These are phyloP conservation scores for Pestalotiopsis sp. DNA, from an alignment of 2,329 filamentous ascomycete species.

Conservation along the genomic window DNA sequence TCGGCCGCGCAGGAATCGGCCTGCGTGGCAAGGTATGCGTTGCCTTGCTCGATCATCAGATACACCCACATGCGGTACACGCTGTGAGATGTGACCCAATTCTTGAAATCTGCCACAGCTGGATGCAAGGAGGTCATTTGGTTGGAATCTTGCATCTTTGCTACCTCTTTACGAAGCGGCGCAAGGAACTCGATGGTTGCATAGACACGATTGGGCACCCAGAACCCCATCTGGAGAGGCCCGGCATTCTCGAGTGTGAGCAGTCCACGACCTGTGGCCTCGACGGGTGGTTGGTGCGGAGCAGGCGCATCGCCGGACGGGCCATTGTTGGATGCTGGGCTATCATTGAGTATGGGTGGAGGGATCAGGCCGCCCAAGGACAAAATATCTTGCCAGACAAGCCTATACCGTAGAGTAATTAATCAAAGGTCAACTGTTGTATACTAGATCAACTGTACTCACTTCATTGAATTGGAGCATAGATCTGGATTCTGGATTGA, in stretches of 20 bases:
- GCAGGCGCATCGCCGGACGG: neutral
- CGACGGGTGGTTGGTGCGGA: neutral
- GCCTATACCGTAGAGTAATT: neutral
- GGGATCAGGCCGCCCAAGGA: neutral
- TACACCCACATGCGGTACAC: neutral
- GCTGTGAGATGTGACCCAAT: neutral
- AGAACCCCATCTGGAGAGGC: neutral
- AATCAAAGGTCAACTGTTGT: neutral
- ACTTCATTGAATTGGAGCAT: too few relatives aligned
- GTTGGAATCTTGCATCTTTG: neutral
- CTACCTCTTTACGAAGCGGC: neutral
- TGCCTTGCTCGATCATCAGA: neutral
- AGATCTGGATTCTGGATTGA: too few relatives aligned
- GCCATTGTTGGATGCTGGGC: neutral
- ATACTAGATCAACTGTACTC: too few relatives aligned
- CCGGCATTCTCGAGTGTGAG: neutral
- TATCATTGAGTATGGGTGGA: neutral
- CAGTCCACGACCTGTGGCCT: neutral
- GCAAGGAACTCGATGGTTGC: neutral
- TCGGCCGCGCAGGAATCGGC: neutral
- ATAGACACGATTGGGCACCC: neutral
- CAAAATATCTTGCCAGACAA: neutral
- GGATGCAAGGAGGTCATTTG: neutral
- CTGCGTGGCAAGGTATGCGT: neutral
- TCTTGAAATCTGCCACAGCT: neutral